Conservation (phyloP, 192 early-diverging fungal genomes). For the Allomyces macrogynus region DNA sequence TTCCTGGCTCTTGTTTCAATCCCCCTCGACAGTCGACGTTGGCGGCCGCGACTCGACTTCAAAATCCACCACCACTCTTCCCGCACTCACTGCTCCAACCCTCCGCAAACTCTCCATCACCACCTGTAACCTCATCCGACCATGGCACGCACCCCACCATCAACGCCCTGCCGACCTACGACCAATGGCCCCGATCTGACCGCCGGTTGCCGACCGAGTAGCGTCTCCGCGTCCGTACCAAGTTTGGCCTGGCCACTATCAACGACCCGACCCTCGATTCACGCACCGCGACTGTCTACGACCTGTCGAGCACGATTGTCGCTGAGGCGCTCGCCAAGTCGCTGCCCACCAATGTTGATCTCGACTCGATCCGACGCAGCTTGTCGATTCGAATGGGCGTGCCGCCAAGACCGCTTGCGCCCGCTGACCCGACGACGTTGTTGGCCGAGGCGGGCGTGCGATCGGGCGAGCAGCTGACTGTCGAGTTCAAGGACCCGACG, state of each 20-base stretch:
- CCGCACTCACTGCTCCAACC: too few relatives aligned
- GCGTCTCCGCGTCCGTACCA: neutral
- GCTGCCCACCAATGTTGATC: neutral
- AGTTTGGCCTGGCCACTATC: neutral
- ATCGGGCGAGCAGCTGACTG: conserved; percentile 12
- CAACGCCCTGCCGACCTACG: too few relatives aligned
- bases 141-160: too few relatives aligned
- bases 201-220: too few relatives aligned
- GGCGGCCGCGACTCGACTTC: too few relatives aligned
- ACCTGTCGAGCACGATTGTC: neutral
- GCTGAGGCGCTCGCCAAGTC: neutral
- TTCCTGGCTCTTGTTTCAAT: too few relatives aligned
- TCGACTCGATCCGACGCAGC: neutral
- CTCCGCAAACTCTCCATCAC: too few relatives aligned
- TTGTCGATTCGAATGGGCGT: conserved; percentile 7
- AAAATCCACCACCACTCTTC: too few relatives aligned
- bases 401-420: conserved; percentile 9
- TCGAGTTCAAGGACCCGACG: conserved; percentile 3
- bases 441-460: conserved; percentile 4
- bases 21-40: too few relatives aligned
- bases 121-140: too few relatives aligned
- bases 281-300: neutral
- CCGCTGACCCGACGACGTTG: neutral
- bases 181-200: too few relatives aligned
- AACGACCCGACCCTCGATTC: neutral